phyloP scores from a whole-genome alignment of 1,284 basidiomycete species.

The Leccinum proliferum region DNA sequence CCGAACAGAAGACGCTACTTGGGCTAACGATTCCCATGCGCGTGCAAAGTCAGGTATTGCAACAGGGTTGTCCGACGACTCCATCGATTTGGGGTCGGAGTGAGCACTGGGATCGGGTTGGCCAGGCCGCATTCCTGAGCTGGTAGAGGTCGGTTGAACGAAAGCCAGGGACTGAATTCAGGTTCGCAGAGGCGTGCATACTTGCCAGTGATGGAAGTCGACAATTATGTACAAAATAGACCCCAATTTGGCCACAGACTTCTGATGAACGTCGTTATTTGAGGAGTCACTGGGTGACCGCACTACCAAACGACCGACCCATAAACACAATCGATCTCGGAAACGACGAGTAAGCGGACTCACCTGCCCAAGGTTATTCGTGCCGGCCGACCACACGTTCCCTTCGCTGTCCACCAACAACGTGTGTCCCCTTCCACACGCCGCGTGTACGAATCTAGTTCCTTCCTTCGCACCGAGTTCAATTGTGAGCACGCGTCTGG shows the following conservation, averaged over 20 bases:
- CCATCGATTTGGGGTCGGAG: not conserved
- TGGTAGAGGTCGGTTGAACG: not conserved
- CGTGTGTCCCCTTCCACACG: conserved; percentile 78
- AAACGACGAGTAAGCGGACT: conserved; percentile 15
- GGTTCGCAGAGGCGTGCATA: not conserved
- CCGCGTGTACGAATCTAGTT: conserved; percentile 74
- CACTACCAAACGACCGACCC: conserved; percentile 47
- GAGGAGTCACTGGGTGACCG: conserved; percentile 50
- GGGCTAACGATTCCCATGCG: conserved; percentile 16
- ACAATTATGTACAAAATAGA: conserved; percentile 2
- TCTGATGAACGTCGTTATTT: conserved; percentile 57
- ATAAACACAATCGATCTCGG: not conserved
- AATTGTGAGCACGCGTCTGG: conserved; percentile 53
- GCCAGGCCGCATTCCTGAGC: conserved; percentile 10
- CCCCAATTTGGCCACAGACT: not conserved
- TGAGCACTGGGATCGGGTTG: not conserved
- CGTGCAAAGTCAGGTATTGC: conserved; percentile 18
- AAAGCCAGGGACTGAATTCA: not conserved
- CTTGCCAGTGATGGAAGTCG: not conserved
- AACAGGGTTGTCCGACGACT: not conserved
- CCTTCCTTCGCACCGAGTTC: conserved; percentile 58
- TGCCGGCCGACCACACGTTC: conserved; percentile 79
- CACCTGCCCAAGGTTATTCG: conserved; percentile 82
- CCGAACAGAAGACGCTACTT: conserved; percentile 19
- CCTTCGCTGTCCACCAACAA: conserved; percentile 81